A percentile compares a stretch with the other conserved stretches of the same genome.
These are phyloP conservation scores for Kwoniella bestiolae DNA, from an alignment of 768 basidiomycete genomes.

Conservation along the genomic window DNA sequence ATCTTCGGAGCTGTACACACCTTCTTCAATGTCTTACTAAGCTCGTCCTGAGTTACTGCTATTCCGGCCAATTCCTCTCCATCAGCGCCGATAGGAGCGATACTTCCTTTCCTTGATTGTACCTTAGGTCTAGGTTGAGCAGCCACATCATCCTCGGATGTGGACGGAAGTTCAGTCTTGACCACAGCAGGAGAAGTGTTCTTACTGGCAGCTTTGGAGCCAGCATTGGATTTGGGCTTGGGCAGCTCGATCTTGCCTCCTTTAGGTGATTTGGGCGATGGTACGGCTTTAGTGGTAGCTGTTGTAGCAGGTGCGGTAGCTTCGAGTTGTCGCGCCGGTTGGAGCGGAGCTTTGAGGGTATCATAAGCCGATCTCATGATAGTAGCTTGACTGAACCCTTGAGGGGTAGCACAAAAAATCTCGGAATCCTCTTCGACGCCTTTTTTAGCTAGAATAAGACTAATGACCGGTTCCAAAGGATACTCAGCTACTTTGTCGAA, in stretches of 20 bases:
- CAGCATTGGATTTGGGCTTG: conserved; percentile 9
- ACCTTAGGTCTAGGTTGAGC: background rate
- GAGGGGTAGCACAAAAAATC: conserved; percentile 37
- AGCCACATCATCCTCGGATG: conserved; percentile 5
- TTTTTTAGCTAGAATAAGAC: conserved; percentile 17
- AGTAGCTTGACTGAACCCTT: conserved; percentile 32
- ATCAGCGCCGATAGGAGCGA: background rate
- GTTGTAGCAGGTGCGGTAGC: background rate
- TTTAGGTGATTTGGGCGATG: conserved; percentile 12
- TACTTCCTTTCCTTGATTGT: conserved; percentile 7
- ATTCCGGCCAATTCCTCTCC: background rate
- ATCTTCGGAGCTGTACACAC: conserved; percentile 15
- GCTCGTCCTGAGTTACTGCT: conserved; percentile 18
- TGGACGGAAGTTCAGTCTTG: conserved; percentile 28
- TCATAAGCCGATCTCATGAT: conserved; percentile 18
- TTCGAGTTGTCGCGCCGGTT: background rate
- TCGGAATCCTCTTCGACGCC: conserved; percentile 25
- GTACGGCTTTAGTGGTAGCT: conserved; percentile 4
- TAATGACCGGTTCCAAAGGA: conserved; percentile 37
- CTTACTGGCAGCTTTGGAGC: conserved; percentile 20
- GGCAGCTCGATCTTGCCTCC: conserved; percentile 15
- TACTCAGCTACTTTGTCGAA: conserved; percentile 36
- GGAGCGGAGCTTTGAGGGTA: background rate
- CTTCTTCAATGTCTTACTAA: conserved; percentile 38
- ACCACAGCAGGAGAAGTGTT: conserved; percentile 20